Base-by-base conservation (phyloP, 2,329 filamentous ascomycete species). In the Cytospora mali region DNA sequence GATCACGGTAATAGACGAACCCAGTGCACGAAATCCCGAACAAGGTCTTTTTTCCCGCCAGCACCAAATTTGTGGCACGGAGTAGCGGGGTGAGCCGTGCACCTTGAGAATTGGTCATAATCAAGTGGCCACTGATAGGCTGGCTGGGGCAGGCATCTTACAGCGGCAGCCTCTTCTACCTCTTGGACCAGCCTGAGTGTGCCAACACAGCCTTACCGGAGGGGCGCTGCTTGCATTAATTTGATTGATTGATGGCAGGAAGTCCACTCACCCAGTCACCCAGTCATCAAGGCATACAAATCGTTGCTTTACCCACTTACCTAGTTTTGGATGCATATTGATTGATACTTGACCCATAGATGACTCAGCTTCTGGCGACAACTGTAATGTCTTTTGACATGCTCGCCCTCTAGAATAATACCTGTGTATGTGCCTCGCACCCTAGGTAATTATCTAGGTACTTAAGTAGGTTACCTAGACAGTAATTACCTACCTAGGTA, bases 11-110 rank as follows among this genome's bases (percentile, higher is more conserved):
- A 60, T 35, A 27, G 35, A 53, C 49, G 29, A 54, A 60, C 58
- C 58, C 58, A 25, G 58, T 60, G 58, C 48, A 31, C 58, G 50
- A 55, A 60, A 60, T 54, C 25, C 57, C 13, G 35, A 42, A 35
- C 58, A 60, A 60, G 58, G 58, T 60, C 58, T 54, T 54, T 60
- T 60, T 60, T 51, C 58, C 58, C 42, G 35, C 50, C 35, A 33
- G 57, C 58, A 31, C 33, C 49, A 35, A 61, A 61, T 64, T 64
- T 64, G 62, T 64, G 62, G 62, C 62, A 49, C 56, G 48, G 48
- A 52, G 49, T 50, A 61, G 62, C 62, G 58, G 58, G 62, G 62
- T 60, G 60, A 55, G 35, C 42, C 42, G 42, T 46, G 42, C 42
- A 23, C 42, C 35, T 31, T 25, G 58, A 35, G 33, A n/a, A 21